phyloP scores from a whole-genome alignment of 768 basidiomycete genomes.

The Phylloporus scabripes region DNA sequence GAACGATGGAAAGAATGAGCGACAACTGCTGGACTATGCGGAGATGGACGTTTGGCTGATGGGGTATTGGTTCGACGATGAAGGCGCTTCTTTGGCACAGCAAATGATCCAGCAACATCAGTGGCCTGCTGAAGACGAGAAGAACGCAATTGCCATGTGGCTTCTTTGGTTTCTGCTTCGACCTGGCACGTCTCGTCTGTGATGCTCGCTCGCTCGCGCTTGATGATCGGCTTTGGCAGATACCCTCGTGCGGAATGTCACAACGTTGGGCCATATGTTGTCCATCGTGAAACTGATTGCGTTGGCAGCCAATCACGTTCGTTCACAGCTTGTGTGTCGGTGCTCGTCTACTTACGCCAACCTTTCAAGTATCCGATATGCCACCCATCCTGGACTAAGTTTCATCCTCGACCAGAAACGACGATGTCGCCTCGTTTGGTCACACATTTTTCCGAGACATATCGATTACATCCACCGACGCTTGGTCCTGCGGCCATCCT shows the following conservation, averaged over 20 bases:
- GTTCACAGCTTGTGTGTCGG: slow-evolving; percentile 22
- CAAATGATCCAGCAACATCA: slow-evolving; percentile 35
- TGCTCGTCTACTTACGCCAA: slow-evolving; percentile 3
- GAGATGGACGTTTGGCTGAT: slow-evolving; percentile 57
- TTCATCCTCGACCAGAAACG: slow-evolving; percentile 33
- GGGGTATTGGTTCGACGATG: slow-evolving; percentile 59
- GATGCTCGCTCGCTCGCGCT: background rate
- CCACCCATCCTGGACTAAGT: slow-evolving; percentile 53
- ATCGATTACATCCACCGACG: slow-evolving; percentile 50
- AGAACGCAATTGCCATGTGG: slow-evolving; percentile 67
- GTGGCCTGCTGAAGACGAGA: slow-evolving; percentile 55
- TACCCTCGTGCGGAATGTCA: slow-evolving; percentile 39
- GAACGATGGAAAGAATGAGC: slow-evolving; percentile 68
- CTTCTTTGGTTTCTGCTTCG: slow-evolving; percentile 68
- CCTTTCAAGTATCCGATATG: slow-evolving; percentile 57
- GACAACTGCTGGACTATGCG: slow-evolving; percentile 67
- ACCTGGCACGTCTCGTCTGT: slow-evolving; percentile 42
- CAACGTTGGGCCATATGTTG: slow-evolving; percentile 40
- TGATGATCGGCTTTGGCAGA: slow-evolving; percentile 32
- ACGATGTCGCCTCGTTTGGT: slow-evolving; percentile 19
- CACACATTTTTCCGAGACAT: slow-evolving; percentile 42
- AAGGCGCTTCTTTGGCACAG: slow-evolving; percentile 50
- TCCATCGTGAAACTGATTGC: slow-evolving; percentile 57
- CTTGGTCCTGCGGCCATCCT: slow-evolving; percentile 70
- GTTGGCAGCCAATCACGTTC: slow-evolving; percentile 58